Base-by-base conservation (phyloP, 805 yeast genomes). In the Pichia insulana region DNA sequence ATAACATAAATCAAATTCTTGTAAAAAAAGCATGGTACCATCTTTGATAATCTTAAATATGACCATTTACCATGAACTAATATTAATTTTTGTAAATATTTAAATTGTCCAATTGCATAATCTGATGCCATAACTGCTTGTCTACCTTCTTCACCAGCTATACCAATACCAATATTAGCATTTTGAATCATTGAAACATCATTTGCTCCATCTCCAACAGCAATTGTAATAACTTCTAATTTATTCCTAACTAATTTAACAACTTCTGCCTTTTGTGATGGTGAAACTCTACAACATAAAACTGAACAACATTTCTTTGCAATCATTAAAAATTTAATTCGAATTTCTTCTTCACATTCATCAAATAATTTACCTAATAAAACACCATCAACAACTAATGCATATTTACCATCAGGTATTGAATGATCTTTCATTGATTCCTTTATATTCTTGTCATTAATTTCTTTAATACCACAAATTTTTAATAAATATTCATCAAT, bases 131-230 rank as follows among this genome's bases (percentile, higher is more conserved):
- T 83, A 9, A 80, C 92, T 2, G 94, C 94, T 55, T 83, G 89
- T 40, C 92, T 65, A 46, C 94, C 94, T 63, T 83, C 94, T 52
- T 82, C 85, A 50, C 94, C 94, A 7, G 88, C 90, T 54, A 83
- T 83, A 49, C 94, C 94, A 31, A 84, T 80, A 44, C 94, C 94
- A 28, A 84, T 78, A 57, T 84, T 81, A 4, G 94, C 90, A 28
- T 85, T 83, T 55, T 83, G 90, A 48, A 83, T 84, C 94, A 83
- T 83, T 8, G 92, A 84, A 39, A 83, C 92, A 59, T 83, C 94
- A 55, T 83, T 83, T 20, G 92, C 85, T 49, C 94, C 94, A 57
- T 83, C 94, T 27, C 94, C 94, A 57, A 83, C 77, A 0, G 90
- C 86, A 44, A 83, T 67, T 0, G 92, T 82, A 78, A 82, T 81